Evolutionary conservation across 768 basidiomycete genomes (phyloP).

Genomic region (Coprinopsis sp.): DNA sequence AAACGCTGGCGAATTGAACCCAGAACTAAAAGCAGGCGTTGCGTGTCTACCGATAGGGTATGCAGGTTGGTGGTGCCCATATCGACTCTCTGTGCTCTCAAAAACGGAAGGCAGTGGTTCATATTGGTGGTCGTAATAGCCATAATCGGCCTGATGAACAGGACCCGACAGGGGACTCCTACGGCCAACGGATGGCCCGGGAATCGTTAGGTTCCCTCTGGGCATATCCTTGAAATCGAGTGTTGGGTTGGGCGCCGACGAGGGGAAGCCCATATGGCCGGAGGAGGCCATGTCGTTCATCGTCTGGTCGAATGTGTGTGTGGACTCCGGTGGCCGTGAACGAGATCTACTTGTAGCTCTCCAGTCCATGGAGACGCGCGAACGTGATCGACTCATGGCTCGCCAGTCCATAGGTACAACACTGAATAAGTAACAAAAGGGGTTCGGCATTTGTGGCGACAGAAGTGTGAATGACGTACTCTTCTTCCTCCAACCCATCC

Average conservation of each 20-base stretch:
- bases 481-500: slow-evolving; percentile 66
- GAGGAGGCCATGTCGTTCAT: slow-evolving; percentile 7
- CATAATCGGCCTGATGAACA: slow-evolving; percentile 11
- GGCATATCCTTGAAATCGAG: slow-evolving; percentile 3
- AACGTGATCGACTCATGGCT: slow-evolving; percentile 84
- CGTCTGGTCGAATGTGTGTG: slow-evolving; percentile 43
- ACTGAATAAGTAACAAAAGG: slow-evolving; percentile 30
- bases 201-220: slow-evolving; percentile 32
- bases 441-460: slow-evolving; percentile 4
- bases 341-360: slow-evolving; percentile 72
- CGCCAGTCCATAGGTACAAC: slow-evolving; percentile 88
- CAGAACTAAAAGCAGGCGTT: slow-evolving; percentile 34
- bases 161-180: slow-evolving; percentile 42
- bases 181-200: slow-evolving; percentile 42
- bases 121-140: slow-evolving; percentile 21
- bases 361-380: slow-evolving; percentile 92
- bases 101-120: slow-evolving; percentile 37
- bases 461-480: slow-evolving; percentile 40
- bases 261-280: background rate
- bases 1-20: slow-evolving; percentile 44
- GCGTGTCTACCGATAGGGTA: slow-evolving; percentile 6
- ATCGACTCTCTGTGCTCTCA: slow-evolving; percentile 26
- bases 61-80: slow-evolving; percentile 16
- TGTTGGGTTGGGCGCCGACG: slow-evolving; percentile 1
- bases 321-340: slow-evolving; percentile 63